These are phyloP conservation scores for Coprinopsis cinerea DNA, from an alignment of 768 basidiomycete species.

Conservation along the genomic window DNA sequence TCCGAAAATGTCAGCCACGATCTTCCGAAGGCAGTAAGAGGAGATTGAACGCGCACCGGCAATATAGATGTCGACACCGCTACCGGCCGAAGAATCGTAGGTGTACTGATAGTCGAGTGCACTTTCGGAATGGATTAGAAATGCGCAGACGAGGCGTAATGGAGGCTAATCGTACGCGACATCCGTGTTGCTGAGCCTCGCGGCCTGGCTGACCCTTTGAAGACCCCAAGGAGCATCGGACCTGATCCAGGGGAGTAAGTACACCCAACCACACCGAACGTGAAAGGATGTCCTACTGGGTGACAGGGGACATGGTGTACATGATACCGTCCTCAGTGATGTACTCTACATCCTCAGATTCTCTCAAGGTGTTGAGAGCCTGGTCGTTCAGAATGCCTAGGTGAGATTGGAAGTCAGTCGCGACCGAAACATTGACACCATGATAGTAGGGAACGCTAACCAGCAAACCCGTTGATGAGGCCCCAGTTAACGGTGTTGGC, in stretches of 20 bases:
- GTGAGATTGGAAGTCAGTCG: not conserved
- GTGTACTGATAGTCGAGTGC: conserved; percentile 18
- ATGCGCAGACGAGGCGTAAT: not conserved
- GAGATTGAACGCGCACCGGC: conserved; percentile 20
- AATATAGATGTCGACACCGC: conserved; percentile 33
- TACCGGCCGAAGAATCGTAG: conserved; percentile 17
- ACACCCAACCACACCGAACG: not conserved
- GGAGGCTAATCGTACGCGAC: conserved; percentile 5
- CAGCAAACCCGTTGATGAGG: conserved; percentile 14
- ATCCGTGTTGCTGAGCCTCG: conserved; percentile 13
- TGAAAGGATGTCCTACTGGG: conserved; percentile 17
- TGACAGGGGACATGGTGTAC: conserved; percentile 12
- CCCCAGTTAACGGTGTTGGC: conserved; percentile 8
- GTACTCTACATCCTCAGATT: conserved; percentile 18
- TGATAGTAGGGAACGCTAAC: not conserved
- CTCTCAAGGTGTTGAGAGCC: conserved; percentile 16
- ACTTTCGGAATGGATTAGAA: not conserved
- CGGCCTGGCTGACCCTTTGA: conserved; percentile 20
- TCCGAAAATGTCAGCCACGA: not conserved
- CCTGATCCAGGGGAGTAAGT: conserved; percentile 12
- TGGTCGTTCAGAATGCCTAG: conserved; percentile 16
- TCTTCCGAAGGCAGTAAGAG: not conserved
- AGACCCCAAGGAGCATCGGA: conserved; percentile 32
- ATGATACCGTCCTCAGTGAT: conserved; percentile 24
- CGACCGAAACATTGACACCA: not conserved